Conservation (phyloP, 768 basidiomycete species). For the Albatrellus ellisii region DNA sequence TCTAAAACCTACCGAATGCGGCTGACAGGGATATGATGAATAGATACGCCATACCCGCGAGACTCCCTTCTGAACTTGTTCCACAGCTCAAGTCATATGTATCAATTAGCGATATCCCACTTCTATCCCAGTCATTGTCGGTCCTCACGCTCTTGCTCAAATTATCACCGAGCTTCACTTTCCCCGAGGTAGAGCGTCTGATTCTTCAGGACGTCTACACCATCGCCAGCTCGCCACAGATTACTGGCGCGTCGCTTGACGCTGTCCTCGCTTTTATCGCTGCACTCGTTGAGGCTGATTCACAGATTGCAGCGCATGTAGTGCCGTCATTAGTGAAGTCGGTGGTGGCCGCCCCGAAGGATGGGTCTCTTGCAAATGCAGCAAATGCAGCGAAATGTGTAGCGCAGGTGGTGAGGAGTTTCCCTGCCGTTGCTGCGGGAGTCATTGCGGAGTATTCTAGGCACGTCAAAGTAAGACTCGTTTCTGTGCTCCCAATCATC, state of each 20-base stretch:
- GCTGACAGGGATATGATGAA: conserved; percentile 31
- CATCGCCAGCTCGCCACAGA: conserved; percentile 66
- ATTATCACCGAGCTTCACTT: conserved; percentile 49
- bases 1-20: conserved; percentile 24
- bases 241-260: conserved; percentile 69
- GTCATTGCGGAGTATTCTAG: conserved; percentile 80
- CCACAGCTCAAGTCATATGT: conserved; percentile 68
- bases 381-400: conserved; percentile 78
- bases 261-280: conserved; percentile 73
- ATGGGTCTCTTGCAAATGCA: conserved; percentile 36
- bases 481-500: background rate
- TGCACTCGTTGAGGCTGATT: conserved; percentile 72
- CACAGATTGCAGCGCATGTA: conserved; percentile 69
- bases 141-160: conserved; percentile 59
- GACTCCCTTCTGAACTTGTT: conserved; percentile 50
- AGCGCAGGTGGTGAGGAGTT: conserved; percentile 65
- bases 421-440: conserved; percentile 62
- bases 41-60: too few species aligned
- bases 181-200: conserved; percentile 66
- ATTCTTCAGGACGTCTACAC: conserved; percentile 51
- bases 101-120: conserved; percentile 60
- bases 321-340: conserved; percentile 61
- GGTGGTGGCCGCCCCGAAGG: conserved; percentile 51
- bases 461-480: conserved; percentile 50
- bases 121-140: conserved; percentile 59